Evolutionary conservation across 129 eudicot species (phyloP), one percentile per base, ranked within the genome.

Genomic region (Tagetes patula): DNA sequence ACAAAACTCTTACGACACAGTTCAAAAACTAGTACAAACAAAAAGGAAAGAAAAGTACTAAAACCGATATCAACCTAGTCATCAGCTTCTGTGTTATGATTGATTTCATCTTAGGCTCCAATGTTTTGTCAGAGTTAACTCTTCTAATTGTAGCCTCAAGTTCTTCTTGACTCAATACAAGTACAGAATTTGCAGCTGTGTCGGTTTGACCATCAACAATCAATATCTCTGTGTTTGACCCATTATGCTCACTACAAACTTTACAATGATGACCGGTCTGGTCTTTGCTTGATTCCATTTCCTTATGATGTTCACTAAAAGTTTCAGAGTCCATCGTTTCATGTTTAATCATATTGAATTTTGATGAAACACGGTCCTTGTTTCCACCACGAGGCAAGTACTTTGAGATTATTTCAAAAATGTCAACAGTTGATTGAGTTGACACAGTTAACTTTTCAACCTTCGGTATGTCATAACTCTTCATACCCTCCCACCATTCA

Each of bases 401-500:
- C 63, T 62, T 83, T 4, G 82, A 79, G 67, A 86, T 80, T 52
- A 88, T 73, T 70, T 88, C 85, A 67, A 73, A 50, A 10, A 89
- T 75, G 65, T 83, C 83, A 49, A 69, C 82, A 74, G 86, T 55
- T 61, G 73, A 63, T 69, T 82, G 78, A 49, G 87, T 73, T 72
- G 80, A 61, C 45, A 74, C 8, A 36, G 67, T 46, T 80, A 88
- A 70, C 74, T 79, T 73, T 78, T 84, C 86, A 65, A 38, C 87
- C 78, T 84, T 66, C 40, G 73, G 76, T 49, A 48, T 39, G 38
- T 60, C 74, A 81, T 80, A 70, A 55, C 30, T 73, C 63, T 71
- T 73, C 84, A 84, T 83, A 53, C 88, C 97, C 67, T 86, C 99
- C 97, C 97, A 94, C 99, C 99, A 94, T 73, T 88, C 99, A 55